Evolutionary conservation across 2,329 filamentous ascomycete species (phyloP).

Genomic region (Mariannaea sp.): DNA sequence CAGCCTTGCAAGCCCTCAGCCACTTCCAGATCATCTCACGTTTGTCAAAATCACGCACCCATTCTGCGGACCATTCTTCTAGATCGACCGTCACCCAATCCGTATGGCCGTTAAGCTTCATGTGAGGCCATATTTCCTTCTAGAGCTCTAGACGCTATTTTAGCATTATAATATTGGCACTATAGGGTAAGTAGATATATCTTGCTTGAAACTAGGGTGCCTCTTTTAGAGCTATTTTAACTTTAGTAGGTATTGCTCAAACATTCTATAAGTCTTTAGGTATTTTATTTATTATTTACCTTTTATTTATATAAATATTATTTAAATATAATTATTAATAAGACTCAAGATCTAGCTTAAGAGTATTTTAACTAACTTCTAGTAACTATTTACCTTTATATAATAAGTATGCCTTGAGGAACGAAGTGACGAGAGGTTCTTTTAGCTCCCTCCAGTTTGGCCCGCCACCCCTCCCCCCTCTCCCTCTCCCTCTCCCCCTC

Average conservation of each 20-base stretch:
- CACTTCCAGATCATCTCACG: constrained; percentile 17
- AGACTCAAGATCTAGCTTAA: neutral
- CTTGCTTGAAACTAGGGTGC: neutral
- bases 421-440: too few relatives aligned
- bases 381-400: neutral
- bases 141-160: neutral
- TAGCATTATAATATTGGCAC: constrained; percentile 3
- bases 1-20: constrained; percentile 5
- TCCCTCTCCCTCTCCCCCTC: too few relatives aligned
- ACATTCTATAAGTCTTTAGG: neutral
- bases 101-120: neutral
- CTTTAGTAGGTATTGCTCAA: neutral
- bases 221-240: neutral
- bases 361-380: neutral
- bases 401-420: constrained; percentile 21
- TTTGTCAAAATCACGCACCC: neutral
- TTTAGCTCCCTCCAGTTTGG: too few relatives aligned
- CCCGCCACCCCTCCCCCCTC: too few relatives aligned
- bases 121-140: neutral
- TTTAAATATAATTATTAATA: neutral
- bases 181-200: too few relatives aligned
- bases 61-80: neutral
- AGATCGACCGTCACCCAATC: neutral
- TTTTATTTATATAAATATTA: neutral
- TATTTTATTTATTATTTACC: neutral